Conservation (phyloP, 2,329 filamentous ascomycete genomes). For the Phialocephala sp. region DNA sequence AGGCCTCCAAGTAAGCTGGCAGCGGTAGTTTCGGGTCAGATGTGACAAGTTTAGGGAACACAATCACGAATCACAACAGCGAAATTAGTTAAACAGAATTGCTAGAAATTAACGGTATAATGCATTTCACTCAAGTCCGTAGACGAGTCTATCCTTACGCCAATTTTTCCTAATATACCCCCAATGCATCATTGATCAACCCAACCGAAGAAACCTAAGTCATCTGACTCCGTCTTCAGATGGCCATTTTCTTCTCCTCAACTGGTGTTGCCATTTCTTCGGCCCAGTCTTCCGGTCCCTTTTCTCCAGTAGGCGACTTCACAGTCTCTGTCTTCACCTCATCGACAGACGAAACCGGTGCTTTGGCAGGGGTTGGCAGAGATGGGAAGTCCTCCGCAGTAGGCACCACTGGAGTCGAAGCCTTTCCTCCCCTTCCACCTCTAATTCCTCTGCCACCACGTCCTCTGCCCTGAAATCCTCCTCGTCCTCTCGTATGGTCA, state of each 20-base stretch:
- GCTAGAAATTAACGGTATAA: not conserved
- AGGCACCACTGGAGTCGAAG: slow-evolving; percentile 23
- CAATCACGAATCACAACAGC: not conserved
- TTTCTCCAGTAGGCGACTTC: slow-evolving; percentile 22
- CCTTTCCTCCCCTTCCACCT: slow-evolving; percentile 25
- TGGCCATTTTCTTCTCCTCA: slow-evolving; percentile 33
- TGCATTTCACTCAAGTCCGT: slow-evolving; percentile 29
- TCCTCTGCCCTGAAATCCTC: slow-evolving; percentile 30
- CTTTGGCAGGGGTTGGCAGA: slow-evolving; percentile 28
- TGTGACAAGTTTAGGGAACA: not conserved
- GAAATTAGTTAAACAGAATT: not conserved
- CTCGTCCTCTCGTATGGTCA: slow-evolving; percentile 22
- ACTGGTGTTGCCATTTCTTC: slow-evolving; percentile 41
- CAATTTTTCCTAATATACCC: slow-evolving; percentile 13
- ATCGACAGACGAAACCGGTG: not conserved
- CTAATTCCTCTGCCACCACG: slow-evolving; percentile 35
- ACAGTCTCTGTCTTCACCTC: slow-evolving; percentile 18
- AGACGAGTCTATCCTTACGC: slow-evolving; percentile 29
- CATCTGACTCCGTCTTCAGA: slow-evolving; percentile 3
- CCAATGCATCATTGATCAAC: slow-evolving; percentile 1
- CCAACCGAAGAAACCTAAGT: no score
- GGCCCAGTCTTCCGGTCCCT: slow-evolving; percentile 37
- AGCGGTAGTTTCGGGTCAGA: not conserved
- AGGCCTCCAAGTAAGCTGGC: not conserved
- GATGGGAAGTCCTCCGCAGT: slow-evolving; percentile 39